Base-by-base conservation (phyloP, 768 basidiomycete genomes). In the Russula vinacea region DNA sequence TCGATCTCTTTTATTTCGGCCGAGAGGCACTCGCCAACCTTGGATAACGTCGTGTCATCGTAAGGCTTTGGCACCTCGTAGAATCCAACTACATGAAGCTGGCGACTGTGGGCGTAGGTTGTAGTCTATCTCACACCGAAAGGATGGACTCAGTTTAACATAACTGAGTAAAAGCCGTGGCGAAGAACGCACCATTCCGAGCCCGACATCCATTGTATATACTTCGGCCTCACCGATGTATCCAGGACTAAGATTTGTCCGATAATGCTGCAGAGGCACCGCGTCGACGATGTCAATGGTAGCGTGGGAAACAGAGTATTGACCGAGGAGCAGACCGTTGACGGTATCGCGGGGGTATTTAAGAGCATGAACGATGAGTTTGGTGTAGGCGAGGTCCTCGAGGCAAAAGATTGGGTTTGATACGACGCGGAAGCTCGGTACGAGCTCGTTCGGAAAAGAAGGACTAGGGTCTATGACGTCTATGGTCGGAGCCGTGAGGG, bases 251-350 rank as follows among this genome's bases (percentile, higher is more conserved):
- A 94, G 78, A 69, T 82, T 86, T 6, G 89, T 90, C 90, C 90
- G 92, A 71, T 91, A 86, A 71, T 94, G 91, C 57, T 91, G 80
- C 37, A 94, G 78, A 19, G 92, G 92, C 44, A 94, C 78, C 3
- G 85, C 81, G 70, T 92, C 90, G 54, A 78, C 76, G 55, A 89
- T 80, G 58, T 73, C 73, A 47, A 89, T 80, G 1, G 70, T 71
- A 2, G 75, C 70, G 51, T 76, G 72, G 17, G 67, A 35, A n/a
- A n/a, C 0, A 5, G 3, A n/a, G n/a, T n/a, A n/a, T 37, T 77
- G 81, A 42, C 90, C 90, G 1, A 93, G 75, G n/a, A 94, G 77
- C 9, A 92, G 84, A 5, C 91, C 92, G 60, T 89, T 88, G 29
- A 90, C 86, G n/a, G 81, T 79, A 56, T 77, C 79, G 65, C 90